Base-by-base conservation (phyloP, 768 basidiomycete genomes). In the Mycena alexandri region DNA sequence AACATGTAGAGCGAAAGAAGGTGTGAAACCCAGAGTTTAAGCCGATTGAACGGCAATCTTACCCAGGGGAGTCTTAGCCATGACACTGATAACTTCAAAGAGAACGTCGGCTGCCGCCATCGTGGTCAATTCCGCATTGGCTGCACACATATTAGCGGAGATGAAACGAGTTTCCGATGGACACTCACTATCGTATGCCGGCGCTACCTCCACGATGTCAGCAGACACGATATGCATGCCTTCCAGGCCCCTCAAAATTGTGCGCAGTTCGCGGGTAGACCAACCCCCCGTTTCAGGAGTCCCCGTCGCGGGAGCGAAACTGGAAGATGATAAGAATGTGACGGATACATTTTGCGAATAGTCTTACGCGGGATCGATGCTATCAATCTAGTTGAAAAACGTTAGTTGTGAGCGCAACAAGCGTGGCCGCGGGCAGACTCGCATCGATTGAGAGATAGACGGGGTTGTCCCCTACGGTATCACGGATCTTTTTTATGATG, bases 241-340 rank as follows among this genome's bases (percentile, higher is more conserved):
- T 60, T 90, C 89, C 16, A 95, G 78, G 21, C 93, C 93, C 53
- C 93, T 82, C 64, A 94, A 78, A 73, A 94, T 92, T 9, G 89
- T 88, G 54, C 91, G 88, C 56, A 94, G 79, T 77, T 95, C 93
- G 63, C 93, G 89, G 9, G 93, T 93, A 5, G 92, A 90, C 93
- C 92, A 94, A 12, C 88, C 93, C 0, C 93, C 93, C 0, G 93
- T 90, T 78, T 94, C 93, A 0, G 93, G 93, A 0, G 93, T 94
- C 5, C 93, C 93, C 0, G 93, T 93, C 0, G 92, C 93, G 29
- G 93, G 93, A 2, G 93, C 93, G 69, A 93, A 92, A 44, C 69
- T 71, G 21, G 9, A 1, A n/a, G 3, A 53, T 29, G 1, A 29
- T 63, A 11, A 57, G 42, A 36, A 22, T 16, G 11, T 44, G n/a